Evolutionary conservation across 192 early-diverging fungal genomes (phyloP).

Genomic region (Dissophora ornata): DNA sequence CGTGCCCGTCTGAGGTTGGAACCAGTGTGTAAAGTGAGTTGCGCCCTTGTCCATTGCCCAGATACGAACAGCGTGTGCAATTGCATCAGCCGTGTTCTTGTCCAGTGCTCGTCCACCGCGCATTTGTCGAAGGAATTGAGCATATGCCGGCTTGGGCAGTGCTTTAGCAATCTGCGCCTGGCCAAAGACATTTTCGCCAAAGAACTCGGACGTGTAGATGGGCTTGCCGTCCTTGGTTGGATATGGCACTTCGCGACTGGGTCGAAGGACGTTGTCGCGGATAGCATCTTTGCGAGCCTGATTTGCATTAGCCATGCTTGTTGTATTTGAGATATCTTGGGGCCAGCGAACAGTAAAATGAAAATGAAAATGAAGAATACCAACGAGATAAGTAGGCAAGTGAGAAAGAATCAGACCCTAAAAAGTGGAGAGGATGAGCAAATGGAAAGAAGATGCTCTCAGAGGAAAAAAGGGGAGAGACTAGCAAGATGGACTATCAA

Average conservation of each 20-base stretch:
- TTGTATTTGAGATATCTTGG: neutral
- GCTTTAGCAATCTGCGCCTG: constrained; percentile 87
- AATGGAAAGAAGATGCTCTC: too few relatives aligned
- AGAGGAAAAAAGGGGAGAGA: too few relatives aligned
- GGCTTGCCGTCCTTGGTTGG: constrained; percentile 79
- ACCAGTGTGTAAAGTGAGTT: constrained; percentile 99
- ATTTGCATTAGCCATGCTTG: constrained; percentile 30
- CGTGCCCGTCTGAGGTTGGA: constrained; percentile 98
- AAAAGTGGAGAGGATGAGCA: too few relatives aligned
- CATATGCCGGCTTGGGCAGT: constrained; percentile 96
- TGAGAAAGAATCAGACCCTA: too few relatives aligned
- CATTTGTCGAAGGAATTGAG: constrained; percentile 91
- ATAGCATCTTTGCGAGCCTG: constrained; percentile 60
- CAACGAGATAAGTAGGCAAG: too few relatives aligned
- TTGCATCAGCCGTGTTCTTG: constrained; percentile 95
- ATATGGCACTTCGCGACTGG: constrained; percentile 80
- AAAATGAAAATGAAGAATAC: too few relatives aligned
- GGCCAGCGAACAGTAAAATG: too few relatives aligned
- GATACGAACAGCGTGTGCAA: constrained; percentile 97
- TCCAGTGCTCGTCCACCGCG: constrained; percentile 90
- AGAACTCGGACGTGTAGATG: constrained; percentile 89
- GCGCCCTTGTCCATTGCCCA: constrained; percentile 98
- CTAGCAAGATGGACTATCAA: too few relatives aligned
- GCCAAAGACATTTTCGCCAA: constrained; percentile 93
- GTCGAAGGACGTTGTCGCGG: constrained; percentile 67